Evolutionary conservation across 2,329 filamentous ascomycete species (phyloP).

Genomic region (Paracoccidioides lutzii): DNA sequence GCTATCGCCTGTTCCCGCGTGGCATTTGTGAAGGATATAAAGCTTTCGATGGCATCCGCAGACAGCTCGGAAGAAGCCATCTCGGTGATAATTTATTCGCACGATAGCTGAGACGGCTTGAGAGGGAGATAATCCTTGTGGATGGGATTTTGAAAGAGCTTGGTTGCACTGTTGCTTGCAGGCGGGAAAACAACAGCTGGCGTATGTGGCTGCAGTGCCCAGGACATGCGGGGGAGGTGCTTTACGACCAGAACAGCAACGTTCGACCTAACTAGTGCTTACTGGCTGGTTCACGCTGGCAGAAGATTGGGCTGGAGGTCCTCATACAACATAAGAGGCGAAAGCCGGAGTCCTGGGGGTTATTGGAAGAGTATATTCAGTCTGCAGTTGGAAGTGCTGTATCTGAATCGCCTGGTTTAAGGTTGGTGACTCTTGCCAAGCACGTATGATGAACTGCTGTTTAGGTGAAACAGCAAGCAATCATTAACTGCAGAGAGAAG

Average conservation of each 20-base stretch:
- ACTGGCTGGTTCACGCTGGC: not conserved
- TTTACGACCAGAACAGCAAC: not conserved
- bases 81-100: not conserved
- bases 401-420: no score
- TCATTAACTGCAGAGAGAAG: no score
- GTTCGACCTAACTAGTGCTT: not conserved
- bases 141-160: not conserved
- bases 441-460: no score
- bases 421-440: no score
- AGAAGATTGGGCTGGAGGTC: not conserved
- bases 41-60: conserved; percentile 29
- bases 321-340: not conserved
- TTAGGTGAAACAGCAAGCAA: no score
- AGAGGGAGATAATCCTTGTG: not conserved
- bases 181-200: not conserved
- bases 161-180: not conserved
- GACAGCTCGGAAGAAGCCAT: conserved; percentile 6
- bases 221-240: not conserved
- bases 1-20: conserved; percentile 27
- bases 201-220: not conserved
- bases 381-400: no score
- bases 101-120: not conserved
- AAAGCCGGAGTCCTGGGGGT: no score
- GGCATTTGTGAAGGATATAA: conserved; percentile 30
- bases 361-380: no score